Conservation (phyloP, 495 filamentous ascomycete species). For the Schizothecium vesticola region DNA sequence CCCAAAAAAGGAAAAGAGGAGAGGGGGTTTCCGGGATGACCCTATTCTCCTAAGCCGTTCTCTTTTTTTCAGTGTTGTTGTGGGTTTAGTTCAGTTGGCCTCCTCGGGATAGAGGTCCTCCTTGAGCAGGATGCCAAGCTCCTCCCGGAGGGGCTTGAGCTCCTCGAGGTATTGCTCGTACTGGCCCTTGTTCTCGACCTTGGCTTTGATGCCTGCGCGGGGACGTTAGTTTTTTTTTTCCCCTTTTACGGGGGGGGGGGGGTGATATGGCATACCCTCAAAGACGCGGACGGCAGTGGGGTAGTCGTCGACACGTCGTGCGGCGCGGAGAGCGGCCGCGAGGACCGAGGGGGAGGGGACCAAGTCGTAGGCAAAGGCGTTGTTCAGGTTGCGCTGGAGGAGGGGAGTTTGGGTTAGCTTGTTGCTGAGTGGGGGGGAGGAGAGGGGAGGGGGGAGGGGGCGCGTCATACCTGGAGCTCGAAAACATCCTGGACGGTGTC, state of each 20-base stretch:
- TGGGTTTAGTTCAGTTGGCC: constrained; percentile 36
- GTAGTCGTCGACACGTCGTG: constrained; percentile 95
- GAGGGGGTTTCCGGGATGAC: neutral
- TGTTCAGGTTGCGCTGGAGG: constrained; percentile 93
- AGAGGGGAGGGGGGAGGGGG: neutral
- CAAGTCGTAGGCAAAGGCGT: constrained; percentile 99
- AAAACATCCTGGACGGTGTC: constrained; percentile 97
- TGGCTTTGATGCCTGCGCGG: constrained; percentile 87
- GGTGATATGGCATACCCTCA: constrained; percentile 60
- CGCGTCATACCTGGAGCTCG: constrained; percentile 84
- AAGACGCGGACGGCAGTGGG: constrained; percentile 97
- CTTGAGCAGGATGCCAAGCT: constrained; percentile 85
- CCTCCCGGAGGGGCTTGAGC: constrained; percentile 86
- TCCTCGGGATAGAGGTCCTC: constrained; percentile 90
- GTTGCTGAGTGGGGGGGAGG: neutral
- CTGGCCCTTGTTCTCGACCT: constrained; percentile 96
- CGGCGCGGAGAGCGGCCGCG: constrained; percentile 82
- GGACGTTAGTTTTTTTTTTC: neutral
- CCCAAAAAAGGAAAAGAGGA: neutral
- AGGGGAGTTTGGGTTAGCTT: constrained; percentile 7
- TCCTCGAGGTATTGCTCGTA: constrained; percentile 96
- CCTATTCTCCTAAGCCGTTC: neutral
- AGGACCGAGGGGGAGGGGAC: constrained; percentile 92
- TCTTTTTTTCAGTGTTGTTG: neutral
- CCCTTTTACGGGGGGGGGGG: neutral